Conservation (phyloP, 179 eudicot genomes). For the Nepenthes alata region DNA sequence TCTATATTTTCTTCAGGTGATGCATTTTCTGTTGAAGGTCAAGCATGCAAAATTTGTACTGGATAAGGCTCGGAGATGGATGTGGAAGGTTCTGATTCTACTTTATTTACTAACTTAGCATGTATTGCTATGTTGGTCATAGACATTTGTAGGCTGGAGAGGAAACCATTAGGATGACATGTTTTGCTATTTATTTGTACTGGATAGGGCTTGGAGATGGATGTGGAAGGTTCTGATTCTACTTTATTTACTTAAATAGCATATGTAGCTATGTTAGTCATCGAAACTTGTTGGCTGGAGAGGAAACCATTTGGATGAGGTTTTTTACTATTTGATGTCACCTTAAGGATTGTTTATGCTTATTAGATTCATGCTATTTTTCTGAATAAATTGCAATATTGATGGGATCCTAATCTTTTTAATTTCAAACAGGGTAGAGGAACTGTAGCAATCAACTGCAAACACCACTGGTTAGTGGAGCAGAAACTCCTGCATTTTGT, state of each 20-base stretch:
- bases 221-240: constrained; percentile 78
- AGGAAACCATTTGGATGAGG: background rate
- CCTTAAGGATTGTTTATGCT: background rate
- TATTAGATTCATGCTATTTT: background rate
- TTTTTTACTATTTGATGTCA: background rate
- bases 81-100: constrained; percentile 72
- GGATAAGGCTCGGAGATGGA: constrained; percentile 93
- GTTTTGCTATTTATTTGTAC: constrained; percentile 4
- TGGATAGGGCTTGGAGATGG: constrained; percentile 92
- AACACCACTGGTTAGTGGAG: constrained; percentile 86
- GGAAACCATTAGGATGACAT: background rate
- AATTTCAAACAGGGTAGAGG: constrained; percentile 49
- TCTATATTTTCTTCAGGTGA: constrained; percentile 46
- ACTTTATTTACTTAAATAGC: background rate
- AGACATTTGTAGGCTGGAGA: constrained; percentile 1
- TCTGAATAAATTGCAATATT: background rate
- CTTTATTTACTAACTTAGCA: background rate
- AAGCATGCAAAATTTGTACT: constrained; percentile 93
- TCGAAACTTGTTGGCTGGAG: background rate
- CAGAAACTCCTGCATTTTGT: constrained; percentile 96
- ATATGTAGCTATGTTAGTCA: background rate
- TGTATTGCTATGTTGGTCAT: background rate
- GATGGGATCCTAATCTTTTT: background rate
- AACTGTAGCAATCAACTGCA: constrained; percentile 35
- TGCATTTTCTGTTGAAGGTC: constrained; percentile 84